Evolutionary conservation across 1,284 basidiomycete species (phyloP).

Genomic region (Rhizoctonia solani): DNA sequence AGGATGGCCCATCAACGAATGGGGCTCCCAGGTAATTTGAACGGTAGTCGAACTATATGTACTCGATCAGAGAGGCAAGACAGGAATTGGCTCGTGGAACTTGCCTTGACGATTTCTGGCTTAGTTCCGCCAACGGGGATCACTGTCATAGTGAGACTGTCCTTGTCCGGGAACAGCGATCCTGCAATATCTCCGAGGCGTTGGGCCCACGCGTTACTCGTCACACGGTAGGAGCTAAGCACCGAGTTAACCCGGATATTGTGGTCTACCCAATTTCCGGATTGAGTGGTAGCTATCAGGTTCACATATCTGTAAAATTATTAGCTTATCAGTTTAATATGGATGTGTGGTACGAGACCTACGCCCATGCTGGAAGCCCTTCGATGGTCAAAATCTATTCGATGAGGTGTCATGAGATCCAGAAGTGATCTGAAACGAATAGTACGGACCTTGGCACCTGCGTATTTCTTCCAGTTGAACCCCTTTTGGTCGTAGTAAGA

Average conservation of each 20-base stretch:
- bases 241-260: conserved; percentile 38
- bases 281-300: conserved; percentile 34
- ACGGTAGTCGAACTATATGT: conserved; percentile 46
- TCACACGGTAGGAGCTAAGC: conserved; percentile 37
- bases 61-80: background rate
- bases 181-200: conserved; percentile 65
- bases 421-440: background rate
- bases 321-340: no score
- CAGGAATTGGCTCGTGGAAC: background rate
- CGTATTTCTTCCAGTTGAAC: conserved; percentile 34
- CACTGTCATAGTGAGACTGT: conserved; percentile 54
- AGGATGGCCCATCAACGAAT: conserved; percentile 59
- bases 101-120: conserved; percentile 54
- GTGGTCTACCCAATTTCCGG: conserved; percentile 38
- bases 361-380: conserved; percentile 13
- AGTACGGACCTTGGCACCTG: conserved; percentile 28
- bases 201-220: conserved; percentile 47
- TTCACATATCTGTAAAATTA: conserved; percentile 37
- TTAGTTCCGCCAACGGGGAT: conserved; percentile 52
- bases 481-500: conserved; percentile 48
- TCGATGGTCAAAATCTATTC: conserved; percentile 17
- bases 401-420: background rate
- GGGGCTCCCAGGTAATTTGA: conserved; percentile 55
- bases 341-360: no score
- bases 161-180: conserved; percentile 54